phyloP scores from a whole-genome alignment of 2,329 filamentous ascomycete genomes.

The Hymenotorrendiella dingleyae region DNA sequence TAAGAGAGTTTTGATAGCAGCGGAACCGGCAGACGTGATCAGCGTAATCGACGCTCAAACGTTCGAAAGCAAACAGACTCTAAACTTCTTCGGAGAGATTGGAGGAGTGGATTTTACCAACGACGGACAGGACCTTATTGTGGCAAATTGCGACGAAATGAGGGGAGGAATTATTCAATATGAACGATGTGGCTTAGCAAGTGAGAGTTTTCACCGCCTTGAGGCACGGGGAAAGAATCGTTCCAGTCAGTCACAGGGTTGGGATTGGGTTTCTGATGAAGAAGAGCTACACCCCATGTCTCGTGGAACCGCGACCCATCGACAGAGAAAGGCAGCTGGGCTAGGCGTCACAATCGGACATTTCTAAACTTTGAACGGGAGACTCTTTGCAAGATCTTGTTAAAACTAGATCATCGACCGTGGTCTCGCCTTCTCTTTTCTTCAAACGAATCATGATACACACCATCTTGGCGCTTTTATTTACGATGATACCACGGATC shows the following conservation, averaged over 20 bases:
- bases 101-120: constrained; percentile 62
- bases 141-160: constrained; percentile 59
- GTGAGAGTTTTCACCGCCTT: constrained; percentile 19
- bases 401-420: neutral
- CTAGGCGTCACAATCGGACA: constrained; percentile 15
- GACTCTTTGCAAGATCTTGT: constrained; percentile 12
- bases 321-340: constrained; percentile 14
- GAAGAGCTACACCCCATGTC: constrained; percentile 12
- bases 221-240: constrained; percentile 3
- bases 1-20: constrained; percentile 60
- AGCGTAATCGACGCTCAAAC: constrained; percentile 63
- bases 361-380: constrained; percentile 14
- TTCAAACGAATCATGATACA: constrained; percentile 31
- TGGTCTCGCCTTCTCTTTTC: constrained; percentile 3
- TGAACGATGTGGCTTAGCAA: constrained; percentile 27
- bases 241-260: constrained; percentile 2
- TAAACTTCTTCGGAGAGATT: constrained; percentile 72
- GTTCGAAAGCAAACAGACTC: constrained; percentile 58
- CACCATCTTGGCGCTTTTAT: constrained; percentile 35
- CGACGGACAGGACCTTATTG: constrained; percentile 60
- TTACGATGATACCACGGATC: constrained; percentile 16
- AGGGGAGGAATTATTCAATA: constrained; percentile 51
- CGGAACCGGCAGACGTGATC: constrained; percentile 70
- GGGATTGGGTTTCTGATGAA: constrained; percentile 18
- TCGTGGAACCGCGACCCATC: constrained; percentile 12